Percentiles rank a stretch among this genome's conserved stretches.
These are phyloP conservation scores for Vitis rupestris DNA, from an alignment of 164 flowering plant genomes.

Conservation along the genomic window DNA sequence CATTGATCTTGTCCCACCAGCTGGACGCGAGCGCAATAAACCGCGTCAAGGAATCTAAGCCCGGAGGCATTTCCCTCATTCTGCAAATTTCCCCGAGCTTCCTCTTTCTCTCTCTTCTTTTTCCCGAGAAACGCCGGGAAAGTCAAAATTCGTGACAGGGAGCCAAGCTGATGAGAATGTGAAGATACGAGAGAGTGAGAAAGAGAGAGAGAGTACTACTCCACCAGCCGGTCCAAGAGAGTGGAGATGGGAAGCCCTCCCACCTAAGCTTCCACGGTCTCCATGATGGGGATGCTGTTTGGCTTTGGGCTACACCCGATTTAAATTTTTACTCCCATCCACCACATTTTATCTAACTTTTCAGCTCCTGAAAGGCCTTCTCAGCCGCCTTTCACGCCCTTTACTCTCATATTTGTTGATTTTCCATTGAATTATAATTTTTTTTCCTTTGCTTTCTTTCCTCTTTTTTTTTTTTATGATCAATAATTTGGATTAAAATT, in stretches of 20 bases:
- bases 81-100: conserved; percentile 10
- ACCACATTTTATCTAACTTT: too few species aligned
- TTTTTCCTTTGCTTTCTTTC: too few species aligned
- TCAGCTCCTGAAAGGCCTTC: too few species aligned
- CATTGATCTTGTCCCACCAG: conserved; percentile 95
- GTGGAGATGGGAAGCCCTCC: conserved; percentile 6
- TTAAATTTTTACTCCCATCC: too few species aligned
- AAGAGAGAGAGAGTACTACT: conserved; percentile 5
- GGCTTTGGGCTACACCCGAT: too few species aligned
- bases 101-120: background rate
- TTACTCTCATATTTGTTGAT: too few species aligned
- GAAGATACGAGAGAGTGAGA: conserved; percentile 2
- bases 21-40: conserved; percentile 5
- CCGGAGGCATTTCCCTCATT: conserved; percentile 36
- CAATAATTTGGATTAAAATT: too few species aligned
- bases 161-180: background rate
- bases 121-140: conserved; percentile 3
- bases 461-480: too few species aligned
- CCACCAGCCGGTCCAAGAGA: conserved; percentile 24
- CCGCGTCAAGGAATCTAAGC: conserved; percentile 17
- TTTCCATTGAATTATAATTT: too few species aligned
- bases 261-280: conserved; percentile 32
- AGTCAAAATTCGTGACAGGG: conserved; percentile 10
- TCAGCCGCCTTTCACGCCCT: too few species aligned
- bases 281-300: background rate